Conservation (phyloP, 2,329 filamentous ascomycete genomes). For the Westerdykella ornata region DNA sequence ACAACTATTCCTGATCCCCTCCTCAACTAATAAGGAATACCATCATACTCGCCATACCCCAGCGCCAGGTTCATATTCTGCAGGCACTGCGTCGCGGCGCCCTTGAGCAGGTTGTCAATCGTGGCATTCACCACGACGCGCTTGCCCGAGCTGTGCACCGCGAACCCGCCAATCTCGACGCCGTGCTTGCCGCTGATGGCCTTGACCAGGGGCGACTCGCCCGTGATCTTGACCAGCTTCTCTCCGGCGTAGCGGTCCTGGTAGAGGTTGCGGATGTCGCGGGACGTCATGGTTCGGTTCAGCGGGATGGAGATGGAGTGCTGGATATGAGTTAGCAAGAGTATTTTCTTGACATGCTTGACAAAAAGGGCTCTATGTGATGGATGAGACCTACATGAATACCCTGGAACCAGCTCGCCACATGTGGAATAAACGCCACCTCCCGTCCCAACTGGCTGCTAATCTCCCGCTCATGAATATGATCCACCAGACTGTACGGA, state of each 20-base stretch:
- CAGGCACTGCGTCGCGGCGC: constrained; percentile 84
- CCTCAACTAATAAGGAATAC: constrained; percentile 55
- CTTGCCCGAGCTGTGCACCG: constrained; percentile 83
- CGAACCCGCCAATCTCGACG: constrained; percentile 90
- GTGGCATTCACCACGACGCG: constrained; percentile 89
- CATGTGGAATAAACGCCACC: constrained; percentile 86
- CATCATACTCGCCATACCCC: constrained; percentile 81
- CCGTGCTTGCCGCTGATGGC: constrained; percentile 78
- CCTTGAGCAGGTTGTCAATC: constrained; percentile 91
- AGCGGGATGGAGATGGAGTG: constrained; percentile 88
- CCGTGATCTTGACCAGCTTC: constrained; percentile 86
- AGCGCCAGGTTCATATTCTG: constrained; percentile 95
- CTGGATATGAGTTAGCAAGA: constrained; percentile 26
- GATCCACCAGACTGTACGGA: constrained; percentile 83
- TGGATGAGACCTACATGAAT: constrained; percentile 55
- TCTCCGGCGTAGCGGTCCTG: constrained; percentile 95
- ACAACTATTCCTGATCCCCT: not conserved
- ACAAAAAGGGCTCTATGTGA: not conserved
- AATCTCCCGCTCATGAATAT: constrained; percentile 93
- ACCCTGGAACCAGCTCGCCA: constrained; percentile 94
- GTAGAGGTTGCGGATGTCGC: constrained; percentile 89
- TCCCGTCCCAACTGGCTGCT: constrained; percentile 65
- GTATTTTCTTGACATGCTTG: not conserved
- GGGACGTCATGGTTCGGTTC: constrained; percentile 75
- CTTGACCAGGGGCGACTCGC: constrained; percentile 81